These are phyloP conservation scores for Limnanthes douglasii DNA, from an alignment of 345 rosid genomes.

Conservation along the genomic window DNA sequence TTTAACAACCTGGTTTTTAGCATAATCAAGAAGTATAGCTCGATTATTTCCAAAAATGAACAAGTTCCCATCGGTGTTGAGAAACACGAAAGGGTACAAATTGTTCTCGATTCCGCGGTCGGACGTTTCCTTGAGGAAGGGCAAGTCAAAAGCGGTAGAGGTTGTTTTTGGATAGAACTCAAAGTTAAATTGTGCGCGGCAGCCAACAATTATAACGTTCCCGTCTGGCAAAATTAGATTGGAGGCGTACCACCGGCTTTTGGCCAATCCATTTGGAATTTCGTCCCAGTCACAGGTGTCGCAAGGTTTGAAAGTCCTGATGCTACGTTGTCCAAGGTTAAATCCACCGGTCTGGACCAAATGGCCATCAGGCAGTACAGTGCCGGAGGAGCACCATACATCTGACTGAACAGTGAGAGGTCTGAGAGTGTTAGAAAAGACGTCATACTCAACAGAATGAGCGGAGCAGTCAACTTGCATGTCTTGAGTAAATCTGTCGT, in stretches of 20 bases:
- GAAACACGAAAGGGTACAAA: conserved; percentile 68
- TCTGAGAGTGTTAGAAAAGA: too few species aligned
- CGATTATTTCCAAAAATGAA: conserved; percentile 70
- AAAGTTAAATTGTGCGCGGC: conserved; percentile 49
- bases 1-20: conserved; percentile 21
- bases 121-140: conserved; percentile 37
- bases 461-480: too few species aligned
- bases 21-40: conserved; percentile 43
- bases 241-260: conserved; percentile 74
- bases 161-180: conserved; percentile 58
- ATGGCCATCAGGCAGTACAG: conserved; percentile 44
- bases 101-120: conserved; percentile 60
- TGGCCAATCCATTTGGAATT: conserved; percentile 44
- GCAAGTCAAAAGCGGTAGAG: conserved; percentile 14
- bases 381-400: conserved; percentile 98
- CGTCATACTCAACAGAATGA: too few species aligned
- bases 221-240: conserved; percentile 67
- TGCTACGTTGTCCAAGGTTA: conserved; percentile 44
- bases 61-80: conserved; percentile 67
- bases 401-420: too few species aligned
- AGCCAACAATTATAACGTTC: conserved; percentile 56
- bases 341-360: conserved; percentile 71
- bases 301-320: conserved; percentile 28
- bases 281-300: conserved; percentile 43
- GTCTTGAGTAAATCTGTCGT: too few species aligned